These are phyloP conservation scores for Dothistroma septosporum DNA, from an alignment of 2,329 filamentous ascomycete species.

Conservation along the genomic window DNA sequence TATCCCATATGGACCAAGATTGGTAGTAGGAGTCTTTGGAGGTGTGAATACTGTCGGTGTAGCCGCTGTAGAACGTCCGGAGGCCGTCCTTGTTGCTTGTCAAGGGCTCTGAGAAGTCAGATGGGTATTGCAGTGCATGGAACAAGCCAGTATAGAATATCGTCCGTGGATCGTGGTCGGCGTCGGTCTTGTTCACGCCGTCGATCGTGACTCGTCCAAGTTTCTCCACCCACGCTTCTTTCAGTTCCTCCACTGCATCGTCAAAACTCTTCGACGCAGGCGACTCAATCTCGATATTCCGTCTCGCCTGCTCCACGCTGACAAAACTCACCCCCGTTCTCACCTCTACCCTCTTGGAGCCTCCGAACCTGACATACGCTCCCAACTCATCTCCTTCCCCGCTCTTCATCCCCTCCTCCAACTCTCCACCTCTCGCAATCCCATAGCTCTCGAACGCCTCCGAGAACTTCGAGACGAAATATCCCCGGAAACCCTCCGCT, in stretches of 20 bases:
- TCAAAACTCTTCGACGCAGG: conserved; percentile 38
- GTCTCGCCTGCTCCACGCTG: conserved; percentile 46
- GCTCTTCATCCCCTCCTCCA: conserved; percentile 21
- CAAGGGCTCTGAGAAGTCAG: conserved; percentile 46
- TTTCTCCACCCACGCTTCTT: conserved; percentile 46
- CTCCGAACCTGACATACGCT: conserved; percentile 42
- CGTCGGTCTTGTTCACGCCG: conserved; percentile 41
- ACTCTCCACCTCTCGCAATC: conserved; percentile 31
- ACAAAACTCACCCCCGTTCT: conserved; percentile 47
- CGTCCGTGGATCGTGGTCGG: conserved; percentile 41
- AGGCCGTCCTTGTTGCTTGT: conserved; percentile 17
- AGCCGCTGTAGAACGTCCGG: conserved; percentile 45
- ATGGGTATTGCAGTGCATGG: conserved; percentile 48
- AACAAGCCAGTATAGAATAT: conserved; percentile 48
- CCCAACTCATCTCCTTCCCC: conserved; percentile 38
- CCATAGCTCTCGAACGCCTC: conserved; percentile 41
- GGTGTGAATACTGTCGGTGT: conserved; percentile 44
- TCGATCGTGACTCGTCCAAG: conserved; percentile 43
- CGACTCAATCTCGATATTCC: conserved; percentile 44
- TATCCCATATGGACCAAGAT: conserved; percentile 52
- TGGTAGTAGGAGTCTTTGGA: conserved; percentile 48
- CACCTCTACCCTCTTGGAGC: conserved; percentile 39
- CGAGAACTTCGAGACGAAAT: conserved; percentile 48
- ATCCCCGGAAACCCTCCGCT: conserved; percentile 42
- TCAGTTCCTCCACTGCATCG: conserved; percentile 39